phyloP scores from a whole-genome alignment of 768 basidiomycete genomes.

The Exsudoporus frostii region DNA sequence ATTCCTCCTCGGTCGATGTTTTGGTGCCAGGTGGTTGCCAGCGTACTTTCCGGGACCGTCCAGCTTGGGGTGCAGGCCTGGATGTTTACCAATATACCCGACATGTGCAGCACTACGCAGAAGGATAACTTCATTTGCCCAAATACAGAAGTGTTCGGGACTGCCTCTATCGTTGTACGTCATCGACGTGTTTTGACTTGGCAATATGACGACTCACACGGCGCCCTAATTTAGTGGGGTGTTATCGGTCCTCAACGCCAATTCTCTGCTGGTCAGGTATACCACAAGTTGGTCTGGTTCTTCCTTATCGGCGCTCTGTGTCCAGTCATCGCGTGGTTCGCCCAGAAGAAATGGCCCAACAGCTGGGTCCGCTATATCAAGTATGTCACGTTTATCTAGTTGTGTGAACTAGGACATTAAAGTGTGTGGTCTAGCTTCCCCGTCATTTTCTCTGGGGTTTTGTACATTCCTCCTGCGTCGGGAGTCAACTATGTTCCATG shows the following conservation, averaged over 20 bases:
- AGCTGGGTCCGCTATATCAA: constrained; percentile 62
- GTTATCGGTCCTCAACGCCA: constrained; percentile 78
- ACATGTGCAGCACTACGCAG: constrained; percentile 29
- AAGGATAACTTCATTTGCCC: constrained; percentile 29
- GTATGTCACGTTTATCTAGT: constrained; percentile 33
- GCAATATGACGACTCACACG: not conserved
- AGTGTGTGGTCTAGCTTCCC: constrained; percentile 35
- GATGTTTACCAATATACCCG: constrained; percentile 44
- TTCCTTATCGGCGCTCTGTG: constrained; percentile 73
- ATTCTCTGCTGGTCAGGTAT: constrained; percentile 67
- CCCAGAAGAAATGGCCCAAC: constrained; percentile 61
- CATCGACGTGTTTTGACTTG: not conserved
- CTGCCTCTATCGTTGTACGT: constrained; percentile 51
- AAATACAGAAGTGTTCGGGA: constrained; percentile 45
- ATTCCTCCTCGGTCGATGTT: constrained; percentile 68
- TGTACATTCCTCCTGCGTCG: constrained; percentile 61
- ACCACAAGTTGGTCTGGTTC: constrained; percentile 64
- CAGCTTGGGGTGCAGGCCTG: constrained; percentile 66
- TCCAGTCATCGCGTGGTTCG: constrained; percentile 54
- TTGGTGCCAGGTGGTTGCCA: constrained; percentile 63
- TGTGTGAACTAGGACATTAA: not conserved
- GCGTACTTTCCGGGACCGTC: constrained; percentile 58
- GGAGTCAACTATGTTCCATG: constrained; percentile 66
- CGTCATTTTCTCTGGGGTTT: constrained; percentile 56
- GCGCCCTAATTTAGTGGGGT: constrained; percentile 45